Percentiles rank a stretch among this genome's conserved stretches.
Evolutionary conservation across 73 alveolate species (phyloP).

Genomic region (Tetrahymena malaccensis): DNA sequence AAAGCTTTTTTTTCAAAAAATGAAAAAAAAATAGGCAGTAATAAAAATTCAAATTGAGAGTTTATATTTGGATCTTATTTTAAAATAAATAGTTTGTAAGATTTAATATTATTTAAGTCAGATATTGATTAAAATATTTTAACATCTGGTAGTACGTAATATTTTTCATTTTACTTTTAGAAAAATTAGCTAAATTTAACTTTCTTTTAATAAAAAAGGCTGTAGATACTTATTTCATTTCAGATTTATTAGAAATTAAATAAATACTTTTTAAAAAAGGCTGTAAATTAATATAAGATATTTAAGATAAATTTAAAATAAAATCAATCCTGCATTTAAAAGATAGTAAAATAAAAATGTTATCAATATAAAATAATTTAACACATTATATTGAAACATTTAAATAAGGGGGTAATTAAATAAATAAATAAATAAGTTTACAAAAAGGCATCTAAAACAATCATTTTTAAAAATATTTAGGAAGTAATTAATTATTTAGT

Average conservation of each 20-base stretch:
- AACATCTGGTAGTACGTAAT: neutral
- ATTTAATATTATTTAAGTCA: too few relatives aligned
- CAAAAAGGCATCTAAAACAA: too few relatives aligned
- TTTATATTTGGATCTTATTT: neutral
- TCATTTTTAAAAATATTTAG: neutral
- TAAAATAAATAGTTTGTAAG: neutral
- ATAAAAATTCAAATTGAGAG: too few relatives aligned
- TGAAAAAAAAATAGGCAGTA: neutral
- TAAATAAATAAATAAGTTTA: too few relatives aligned
- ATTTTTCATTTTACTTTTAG: too few relatives aligned
- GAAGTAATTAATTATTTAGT: neutral
- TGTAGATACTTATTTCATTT: neutral
- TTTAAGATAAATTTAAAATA: too few relatives aligned
- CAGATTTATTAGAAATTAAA: neutral
- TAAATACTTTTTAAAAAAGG: neutral
- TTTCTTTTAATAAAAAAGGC: neutral
- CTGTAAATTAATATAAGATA: neutral
- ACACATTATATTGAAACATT: too few relatives aligned
- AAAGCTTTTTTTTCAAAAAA: too few relatives aligned
- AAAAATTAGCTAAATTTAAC: too few relatives aligned
- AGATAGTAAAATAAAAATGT: neutral
- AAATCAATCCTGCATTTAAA: too few relatives aligned
- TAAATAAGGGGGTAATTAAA: neutral
- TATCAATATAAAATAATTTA: too few relatives aligned
- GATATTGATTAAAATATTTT: too few relatives aligned